Conservation (phyloP, 495 filamentous ascomycete species). For the Penicillium nucicola region DNA sequence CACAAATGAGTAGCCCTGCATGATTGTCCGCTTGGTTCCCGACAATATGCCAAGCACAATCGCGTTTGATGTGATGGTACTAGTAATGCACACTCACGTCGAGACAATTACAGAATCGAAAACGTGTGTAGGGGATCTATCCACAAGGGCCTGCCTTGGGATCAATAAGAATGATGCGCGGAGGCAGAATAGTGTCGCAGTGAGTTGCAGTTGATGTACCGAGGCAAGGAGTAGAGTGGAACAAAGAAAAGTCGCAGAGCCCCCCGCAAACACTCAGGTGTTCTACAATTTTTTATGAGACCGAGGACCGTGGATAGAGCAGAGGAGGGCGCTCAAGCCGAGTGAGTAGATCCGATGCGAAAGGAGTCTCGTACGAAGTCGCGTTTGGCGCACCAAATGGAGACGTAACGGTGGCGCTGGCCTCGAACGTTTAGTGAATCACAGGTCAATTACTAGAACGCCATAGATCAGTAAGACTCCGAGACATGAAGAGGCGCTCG, state of each 20-base stretch:
- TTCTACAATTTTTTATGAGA: not conserved
- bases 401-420: not conserved
- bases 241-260: not conserved
- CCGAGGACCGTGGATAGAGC: not conserved
- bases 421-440: not conserved
- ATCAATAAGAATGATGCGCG: not conserved
- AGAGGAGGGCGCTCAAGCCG: not conserved
- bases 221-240: not conserved
- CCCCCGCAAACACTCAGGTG: not conserved
- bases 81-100: not conserved
- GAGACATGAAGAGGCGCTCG: no score
- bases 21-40: slow-evolving; percentile 7
- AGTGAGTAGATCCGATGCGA: not conserved
- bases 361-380: not conserved
- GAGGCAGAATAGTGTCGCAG: no score
- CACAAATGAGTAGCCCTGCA: slow-evolving; percentile 49
- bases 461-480: no score
- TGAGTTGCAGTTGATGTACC: not conserved
- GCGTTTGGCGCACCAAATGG: not conserved
- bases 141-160: slow-evolving; percentile 16
- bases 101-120: slow-evolving; percentile 2
- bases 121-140: not conserved
- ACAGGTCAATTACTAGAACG: no score
- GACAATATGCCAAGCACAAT: not conserved
- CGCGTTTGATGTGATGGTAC: not conserved